Base-by-base conservation (phyloP, 2,329 filamentous ascomycete genomes). In the Monilinia polystroma region DNA sequence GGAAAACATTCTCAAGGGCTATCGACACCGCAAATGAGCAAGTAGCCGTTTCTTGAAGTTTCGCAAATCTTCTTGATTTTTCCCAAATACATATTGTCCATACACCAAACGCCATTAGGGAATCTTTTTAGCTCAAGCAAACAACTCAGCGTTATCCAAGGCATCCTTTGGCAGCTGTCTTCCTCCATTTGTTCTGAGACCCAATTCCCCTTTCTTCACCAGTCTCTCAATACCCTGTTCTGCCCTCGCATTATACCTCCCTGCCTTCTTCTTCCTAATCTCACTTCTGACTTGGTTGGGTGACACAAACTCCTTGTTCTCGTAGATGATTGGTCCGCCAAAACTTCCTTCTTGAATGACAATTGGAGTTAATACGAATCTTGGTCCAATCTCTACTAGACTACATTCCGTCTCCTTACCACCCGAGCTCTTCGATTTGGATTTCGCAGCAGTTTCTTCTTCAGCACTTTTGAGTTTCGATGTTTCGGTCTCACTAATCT, bases 271-370 rank as follows among this genome's bases (percentile, higher is more conserved):
- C 79, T 87, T 82, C 73, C 92, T 84, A 72, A 96, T 79, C 70
- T 98, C 95, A 52, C 92, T 84, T 72, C 95, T 85, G 70, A 98
- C 87, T 80, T 97, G 92, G 85, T 99, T 99, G 12, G 95, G 95
- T 72, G 90, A 95, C 64, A 99, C 91, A 75, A 97, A 99, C 78
- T 97, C 90, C 83, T 92, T 95, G 82, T 98, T 98, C 83, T 98
- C 92, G 80, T 96, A 99, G 76, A 99, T 96, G 71, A 98, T 92
- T 3, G 95, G 94, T 0, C 95, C 95, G 64, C 94, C 94, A 73
- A 99, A 98, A 69, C 91, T 93, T 54, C 92, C 93, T 78, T 99
- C 95, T 73, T 96, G 88, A 72, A 98, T 97, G 67, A 98, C 88
- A 71, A 97, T 97, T 0, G 95, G 94, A 35, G 93, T 97, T 62